These are phyloP conservation scores for Nannizziopsis barbatae DNA, from an alignment of 2,329 filamentous ascomycete genomes.

Conservation along the genomic window DNA sequence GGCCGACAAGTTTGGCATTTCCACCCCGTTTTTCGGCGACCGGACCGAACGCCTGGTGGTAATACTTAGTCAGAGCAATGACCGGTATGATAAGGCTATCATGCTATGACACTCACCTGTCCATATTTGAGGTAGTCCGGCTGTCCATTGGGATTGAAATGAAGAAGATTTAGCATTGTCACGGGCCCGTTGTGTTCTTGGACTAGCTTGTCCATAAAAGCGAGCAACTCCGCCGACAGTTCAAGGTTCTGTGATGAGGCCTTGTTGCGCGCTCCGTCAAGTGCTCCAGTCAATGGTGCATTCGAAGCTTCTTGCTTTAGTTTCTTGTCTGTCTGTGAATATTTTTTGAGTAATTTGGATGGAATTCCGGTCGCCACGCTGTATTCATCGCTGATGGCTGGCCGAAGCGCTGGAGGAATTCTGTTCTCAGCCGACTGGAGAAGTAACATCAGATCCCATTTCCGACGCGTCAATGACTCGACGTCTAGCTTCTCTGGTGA, in stretches of 20 bases:
- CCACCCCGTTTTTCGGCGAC: constrained; percentile 47
- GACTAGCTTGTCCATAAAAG: constrained; percentile 38
- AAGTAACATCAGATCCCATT: constrained; percentile 31
- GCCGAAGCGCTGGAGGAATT: constrained; percentile 18
- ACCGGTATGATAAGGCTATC: neutral
- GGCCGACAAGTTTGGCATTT: constrained; percentile 51
- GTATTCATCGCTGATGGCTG: constrained; percentile 23
- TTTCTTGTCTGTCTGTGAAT: constrained; percentile 18
- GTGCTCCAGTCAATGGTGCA: constrained; percentile 28
- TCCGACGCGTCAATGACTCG: constrained; percentile 19
- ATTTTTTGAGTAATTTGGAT: constrained; percentile 26
- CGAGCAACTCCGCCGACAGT: constrained; percentile 40
- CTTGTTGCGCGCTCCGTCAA: constrained; percentile 25
- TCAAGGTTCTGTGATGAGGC: constrained; percentile 43
- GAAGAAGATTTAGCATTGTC: constrained; percentile 53
- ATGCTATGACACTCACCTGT: constrained; percentile 34
- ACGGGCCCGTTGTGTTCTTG: constrained; percentile 36
- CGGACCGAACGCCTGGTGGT: constrained; percentile 24
- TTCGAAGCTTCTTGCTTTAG: constrained; percentile 11
- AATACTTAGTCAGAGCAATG: neutral
- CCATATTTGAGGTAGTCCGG: constrained; percentile 48
- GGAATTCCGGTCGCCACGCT: constrained; percentile 27
- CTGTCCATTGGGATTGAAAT: constrained; percentile 45
- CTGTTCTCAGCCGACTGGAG: constrained; percentile 17
- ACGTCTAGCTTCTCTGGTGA: constrained; percentile 25